Percentiles rank a stretch among this genome's conserved stretches.
These are phyloP conservation scores for Coemansia furcata DNA, from an alignment of 192 early-diverging fungal genomes.

Conservation along the genomic window DNA sequence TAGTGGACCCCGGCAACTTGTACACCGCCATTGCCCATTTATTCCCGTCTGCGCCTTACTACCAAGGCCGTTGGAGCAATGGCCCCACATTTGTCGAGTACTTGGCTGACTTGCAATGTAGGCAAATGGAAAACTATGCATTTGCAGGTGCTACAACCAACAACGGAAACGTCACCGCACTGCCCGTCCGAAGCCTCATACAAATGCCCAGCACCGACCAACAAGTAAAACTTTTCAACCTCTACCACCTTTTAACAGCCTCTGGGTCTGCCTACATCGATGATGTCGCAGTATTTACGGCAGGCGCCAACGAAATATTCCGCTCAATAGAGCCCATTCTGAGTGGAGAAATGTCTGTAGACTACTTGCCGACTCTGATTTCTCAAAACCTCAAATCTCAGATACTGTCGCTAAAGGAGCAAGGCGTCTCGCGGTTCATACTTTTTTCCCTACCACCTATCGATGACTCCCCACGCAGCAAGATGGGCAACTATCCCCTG, in stretches of 20 bases:
- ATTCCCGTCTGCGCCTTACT: conserved; percentile 49
- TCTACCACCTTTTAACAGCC: conserved; percentile 42
- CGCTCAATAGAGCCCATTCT: conserved; percentile 47
- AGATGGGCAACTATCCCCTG: conserved; percentile 47
- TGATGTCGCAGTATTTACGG: conserved; percentile 47
- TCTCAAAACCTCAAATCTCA: conserved; percentile 39
- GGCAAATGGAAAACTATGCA: conserved; percentile 50
- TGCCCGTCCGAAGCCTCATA: conserved; percentile 44
- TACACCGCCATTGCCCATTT: conserved; percentile 48
- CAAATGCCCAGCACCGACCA: conserved; percentile 52
- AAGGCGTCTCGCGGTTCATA: conserved; percentile 36
- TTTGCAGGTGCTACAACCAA: conserved; percentile 51
- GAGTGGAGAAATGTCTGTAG: conserved; percentile 26
- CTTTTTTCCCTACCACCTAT: conserved; percentile 51
- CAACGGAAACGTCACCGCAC: conserved; percentile 46
- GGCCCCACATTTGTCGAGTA: conserved; percentile 53
- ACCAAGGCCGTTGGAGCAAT: conserved; percentile 53
- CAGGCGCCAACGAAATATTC: conserved; percentile 50
- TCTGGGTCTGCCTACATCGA: conserved; percentile 42
- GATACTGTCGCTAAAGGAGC: conserved; percentile 45
- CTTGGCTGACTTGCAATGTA: conserved; percentile 44
- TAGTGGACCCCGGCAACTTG: conserved; percentile 49
- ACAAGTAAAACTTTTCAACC: conserved; percentile 50
- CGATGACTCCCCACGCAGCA: conserved; percentile 51
- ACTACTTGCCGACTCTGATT: conserved; percentile 45